A percentile compares a stretch with the other conserved stretches of the same genome.
Conservation (phyloP, 192 early-diverging fungal genomes). For the Entomortierella parvispora region DNA sequence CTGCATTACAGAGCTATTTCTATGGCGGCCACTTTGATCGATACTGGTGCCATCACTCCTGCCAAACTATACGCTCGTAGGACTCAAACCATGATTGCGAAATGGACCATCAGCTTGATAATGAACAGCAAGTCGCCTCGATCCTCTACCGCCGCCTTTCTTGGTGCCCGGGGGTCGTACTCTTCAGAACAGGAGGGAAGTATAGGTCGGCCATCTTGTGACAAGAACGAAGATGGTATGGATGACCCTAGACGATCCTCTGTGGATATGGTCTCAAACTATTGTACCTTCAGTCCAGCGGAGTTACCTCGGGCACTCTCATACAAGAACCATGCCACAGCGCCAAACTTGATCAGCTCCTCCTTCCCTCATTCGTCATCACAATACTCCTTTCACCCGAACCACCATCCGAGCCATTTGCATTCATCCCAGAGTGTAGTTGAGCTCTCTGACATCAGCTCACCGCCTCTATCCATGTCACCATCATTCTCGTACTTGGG, state of each 20-base stretch:
- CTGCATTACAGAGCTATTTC: conserved; percentile 44
- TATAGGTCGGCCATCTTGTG: not conserved
- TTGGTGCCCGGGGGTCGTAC: conserved; percentile 29
- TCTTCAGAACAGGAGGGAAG: conserved; percentile 29
- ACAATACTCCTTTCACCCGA: conserved; percentile 10
- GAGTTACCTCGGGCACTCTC: conserved; percentile 34
- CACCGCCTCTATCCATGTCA: conserved; percentile 22
- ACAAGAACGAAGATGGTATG: conserved; percentile 4
- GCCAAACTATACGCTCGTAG: conserved; percentile 39
- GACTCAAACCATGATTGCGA: conserved; percentile 51
- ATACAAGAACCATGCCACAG: conserved; percentile 19
- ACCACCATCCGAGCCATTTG: not conserved
- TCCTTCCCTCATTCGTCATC: conserved; percentile 32
- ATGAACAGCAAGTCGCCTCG: conserved; percentile 34
- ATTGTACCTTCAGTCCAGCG: conserved; percentile 14
- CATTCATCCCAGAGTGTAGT: conserved; percentile 26
- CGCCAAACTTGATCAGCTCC: conserved; percentile 23
- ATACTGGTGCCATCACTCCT: conserved; percentile 47
- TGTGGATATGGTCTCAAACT: conserved; percentile 22
- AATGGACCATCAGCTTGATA: conserved; percentile 44
- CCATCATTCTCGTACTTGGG: conserved; percentile 25
- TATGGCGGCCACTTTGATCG: conserved; percentile 46
- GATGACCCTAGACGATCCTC: not conserved
- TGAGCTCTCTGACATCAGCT: conserved; percentile 42
- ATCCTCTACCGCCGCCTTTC: conserved; percentile 15